Percentiles rank a stretch among this genome's conserved stretches.
Conservation (phyloP, 2,329 filamentous ascomycete genomes). For the Venturia carpophila region DNA sequence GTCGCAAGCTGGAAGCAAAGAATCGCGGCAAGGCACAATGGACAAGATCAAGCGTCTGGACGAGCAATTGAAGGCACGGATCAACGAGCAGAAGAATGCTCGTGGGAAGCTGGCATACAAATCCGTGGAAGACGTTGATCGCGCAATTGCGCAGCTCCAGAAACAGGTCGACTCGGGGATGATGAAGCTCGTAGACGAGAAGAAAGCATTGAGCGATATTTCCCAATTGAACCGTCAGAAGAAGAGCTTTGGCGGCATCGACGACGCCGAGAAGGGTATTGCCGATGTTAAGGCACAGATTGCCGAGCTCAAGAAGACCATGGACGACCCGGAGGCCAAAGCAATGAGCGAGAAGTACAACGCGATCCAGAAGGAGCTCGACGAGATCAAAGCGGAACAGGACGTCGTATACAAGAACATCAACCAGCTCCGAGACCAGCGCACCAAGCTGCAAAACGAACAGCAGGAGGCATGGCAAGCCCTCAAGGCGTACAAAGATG, state of each 20-base stretch:
- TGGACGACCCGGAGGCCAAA: slow-evolving; percentile 88
- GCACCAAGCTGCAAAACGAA: slow-evolving; percentile 71
- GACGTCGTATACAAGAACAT: slow-evolving; percentile 85
- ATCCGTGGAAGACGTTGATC: slow-evolving; percentile 78
- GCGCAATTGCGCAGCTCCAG: slow-evolving; percentile 71
- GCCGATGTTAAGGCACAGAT: slow-evolving; percentile 81
- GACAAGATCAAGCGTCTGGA: slow-evolving; percentile 92
- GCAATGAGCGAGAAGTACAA: slow-evolving; percentile 81
- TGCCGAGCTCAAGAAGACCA: slow-evolving; percentile 75
- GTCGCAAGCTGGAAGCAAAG: slow-evolving; percentile 83
- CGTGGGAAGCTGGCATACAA: slow-evolving; percentile 78
- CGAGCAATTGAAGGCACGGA: slow-evolving; percentile 75
- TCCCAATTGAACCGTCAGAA: slow-evolving; percentile 76
- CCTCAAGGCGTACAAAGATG: slow-evolving; percentile 82
- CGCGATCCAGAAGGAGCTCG: slow-evolving; percentile 78
- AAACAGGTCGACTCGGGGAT: slow-evolving; percentile 78
- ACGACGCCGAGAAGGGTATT: slow-evolving; percentile 80
- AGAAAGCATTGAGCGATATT: slow-evolving; percentile 81
- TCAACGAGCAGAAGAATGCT: slow-evolving; percentile 79
- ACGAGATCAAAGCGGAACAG: slow-evolving; percentile 84
- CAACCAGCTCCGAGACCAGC: slow-evolving; percentile 75
- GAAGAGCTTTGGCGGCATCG: slow-evolving; percentile 83
- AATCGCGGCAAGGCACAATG: slow-evolving; percentile 64
- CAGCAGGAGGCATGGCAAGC: slow-evolving; percentile 79
- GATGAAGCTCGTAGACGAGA: slow-evolving; percentile 96